Base-by-base conservation (phyloP, 192 early-diverging fungal genomes). In the Umbelopsis isabellina region DNA sequence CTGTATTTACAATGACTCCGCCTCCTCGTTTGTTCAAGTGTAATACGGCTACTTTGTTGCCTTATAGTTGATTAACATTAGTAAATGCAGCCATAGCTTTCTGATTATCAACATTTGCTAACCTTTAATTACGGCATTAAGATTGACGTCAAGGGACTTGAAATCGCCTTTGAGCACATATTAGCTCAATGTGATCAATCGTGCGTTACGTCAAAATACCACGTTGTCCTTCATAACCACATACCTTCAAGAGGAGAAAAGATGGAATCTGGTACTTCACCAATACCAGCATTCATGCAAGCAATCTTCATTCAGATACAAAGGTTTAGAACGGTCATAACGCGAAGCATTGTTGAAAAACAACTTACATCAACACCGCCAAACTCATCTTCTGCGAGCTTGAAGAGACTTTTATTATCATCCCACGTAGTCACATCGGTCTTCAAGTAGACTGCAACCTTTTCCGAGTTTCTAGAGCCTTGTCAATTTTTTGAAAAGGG, bases 361-460 rank as follows among this genome's bases (percentile, higher is more conserved):
- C 1, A 22, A 23, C 72, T 65, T 70, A 77, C 76, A 69, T 77
- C 71, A 15, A 77, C 76, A 22, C 71, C 71, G 53, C 76, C 76
- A 73, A 77, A 77, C 30, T 73, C 71, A 4, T 51, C 64, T 55
- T 69, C 76, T 33, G 76, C 72, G 7, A 73, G 13, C 27, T 68
- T 27, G 41, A 77, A 77, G 9, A 77, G 61, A 20, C 33, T 67
- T 20, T 72, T 70, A 45, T 70, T 73, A 44, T 77, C 71, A 8
- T 25, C 47, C 46, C 71, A 77, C 8, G 69, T 65, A 23, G 76
- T 77, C 22, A 77, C 76, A 66, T 77, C 76, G 20, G 71, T 61
- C 16, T 58, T 71, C 2, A 70, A 30, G 18, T 49, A 77, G 10
- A 46, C 68, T 16, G 75, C 75, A 9, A 76, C 66, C 20, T 70